These are phyloP conservation scores for Polychaeton citri DNA, from an alignment of 2,329 filamentous ascomycete species.

Conservation along the genomic window DNA sequence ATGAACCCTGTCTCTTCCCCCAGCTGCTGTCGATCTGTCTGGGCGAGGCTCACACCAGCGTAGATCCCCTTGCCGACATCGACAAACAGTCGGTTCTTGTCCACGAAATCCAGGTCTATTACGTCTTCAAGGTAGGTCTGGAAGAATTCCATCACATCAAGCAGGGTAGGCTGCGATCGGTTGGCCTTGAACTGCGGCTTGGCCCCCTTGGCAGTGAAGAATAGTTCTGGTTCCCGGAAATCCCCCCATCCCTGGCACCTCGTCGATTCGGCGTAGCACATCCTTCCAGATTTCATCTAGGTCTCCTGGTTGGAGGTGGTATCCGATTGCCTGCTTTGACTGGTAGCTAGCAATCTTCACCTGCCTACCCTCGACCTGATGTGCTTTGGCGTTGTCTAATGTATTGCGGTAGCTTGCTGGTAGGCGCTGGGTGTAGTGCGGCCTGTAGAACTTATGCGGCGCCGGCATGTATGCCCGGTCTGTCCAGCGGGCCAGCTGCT, in stretches of 20 bases:
- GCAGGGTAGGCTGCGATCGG: neutral
- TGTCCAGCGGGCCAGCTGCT: neutral
- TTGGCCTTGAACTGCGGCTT: conserved; percentile 1
- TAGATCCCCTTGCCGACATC: conserved; percentile 1
- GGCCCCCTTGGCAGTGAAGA: conserved; percentile 1
- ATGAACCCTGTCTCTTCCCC: neutral
- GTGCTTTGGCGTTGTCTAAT: neutral
- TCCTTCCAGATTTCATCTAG: neutral
- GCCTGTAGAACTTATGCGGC: neutral
- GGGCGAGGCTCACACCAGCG: neutral
- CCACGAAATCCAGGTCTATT: neutral
- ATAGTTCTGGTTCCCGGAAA: conserved; percentile 1
- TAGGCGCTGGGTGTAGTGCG: neutral
- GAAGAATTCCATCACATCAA: neutral
- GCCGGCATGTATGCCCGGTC: neutral
- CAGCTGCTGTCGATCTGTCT: neutral
- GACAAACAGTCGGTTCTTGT: neutral
- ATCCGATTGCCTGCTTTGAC: neutral
- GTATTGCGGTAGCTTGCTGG: neutral
- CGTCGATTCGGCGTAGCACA: neutral
- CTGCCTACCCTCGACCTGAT: neutral
- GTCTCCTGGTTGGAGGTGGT: neutral
- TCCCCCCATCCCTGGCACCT: neutral
- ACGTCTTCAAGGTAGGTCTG: neutral
- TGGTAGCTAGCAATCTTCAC: neutral